Evolutionary conservation across 1,284 basidiomycete genomes (phyloP).

Genomic region (Tilletia caries): DNA sequence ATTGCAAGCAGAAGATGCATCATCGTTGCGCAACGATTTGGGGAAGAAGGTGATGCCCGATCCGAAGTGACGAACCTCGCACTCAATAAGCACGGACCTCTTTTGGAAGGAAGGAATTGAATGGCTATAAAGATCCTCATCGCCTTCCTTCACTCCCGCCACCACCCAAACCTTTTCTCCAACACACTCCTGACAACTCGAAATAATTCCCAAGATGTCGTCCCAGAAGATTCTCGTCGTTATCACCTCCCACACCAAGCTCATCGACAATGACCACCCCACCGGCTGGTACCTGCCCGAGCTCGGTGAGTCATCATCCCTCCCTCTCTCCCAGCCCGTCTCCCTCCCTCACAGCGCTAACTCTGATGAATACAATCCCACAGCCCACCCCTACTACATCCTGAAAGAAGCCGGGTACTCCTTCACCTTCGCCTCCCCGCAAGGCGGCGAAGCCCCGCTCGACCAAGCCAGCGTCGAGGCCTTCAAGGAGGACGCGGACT

Average conservation of each 20-base stretch:
- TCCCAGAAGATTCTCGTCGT: constrained; percentile 64
- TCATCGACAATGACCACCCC: constrained; percentile 61
- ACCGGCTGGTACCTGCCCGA: constrained; percentile 59
- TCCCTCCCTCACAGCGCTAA: constrained; percentile 53
- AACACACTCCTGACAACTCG: no score
- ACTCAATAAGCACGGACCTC: no score
- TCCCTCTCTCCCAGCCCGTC: constrained; percentile 5
- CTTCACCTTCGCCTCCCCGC: constrained; percentile 70
- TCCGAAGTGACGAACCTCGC: no score
- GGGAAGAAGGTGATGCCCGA: no score
- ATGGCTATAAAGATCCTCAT: no score
- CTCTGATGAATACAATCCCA: no score
- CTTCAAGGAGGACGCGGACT: constrained; percentile 61
- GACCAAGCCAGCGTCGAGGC: constrained; percentile 65
- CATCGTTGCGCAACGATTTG: no score
- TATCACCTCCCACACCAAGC: constrained; percentile 68
- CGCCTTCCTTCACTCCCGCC: no score
- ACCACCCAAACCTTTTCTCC: no score
- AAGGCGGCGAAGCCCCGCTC: constrained; percentile 70
- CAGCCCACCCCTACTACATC: constrained; percentile 75
- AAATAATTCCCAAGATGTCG: no score
- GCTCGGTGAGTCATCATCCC: neutral
- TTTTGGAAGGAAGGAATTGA: no score
- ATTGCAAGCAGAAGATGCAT: no score
- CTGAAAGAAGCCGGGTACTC: constrained; percentile 61